Percentiles rank a stretch among this genome's conserved stretches.
These are phyloP conservation scores for Sporothrix protearum DNA, from an alignment of 2,329 filamentous ascomycete species.

Conservation along the genomic window DNA sequence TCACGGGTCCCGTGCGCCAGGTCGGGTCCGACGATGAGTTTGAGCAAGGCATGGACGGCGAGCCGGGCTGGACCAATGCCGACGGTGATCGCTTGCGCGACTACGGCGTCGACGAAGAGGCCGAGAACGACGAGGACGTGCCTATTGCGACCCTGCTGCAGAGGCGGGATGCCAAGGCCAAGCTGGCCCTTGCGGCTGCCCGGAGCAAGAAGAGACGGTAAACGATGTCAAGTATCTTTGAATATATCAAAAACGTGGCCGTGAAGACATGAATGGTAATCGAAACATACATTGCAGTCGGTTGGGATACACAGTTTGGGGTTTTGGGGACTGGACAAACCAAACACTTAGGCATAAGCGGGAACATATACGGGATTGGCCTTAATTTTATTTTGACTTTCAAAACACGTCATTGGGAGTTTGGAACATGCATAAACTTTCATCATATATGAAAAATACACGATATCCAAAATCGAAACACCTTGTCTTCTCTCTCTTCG, in stretches of 20 bases:
- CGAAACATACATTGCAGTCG: background rate
- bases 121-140: constrained; percentile 55
- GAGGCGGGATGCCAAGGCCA: constrained; percentile 43
- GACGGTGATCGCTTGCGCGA: constrained; percentile 72
- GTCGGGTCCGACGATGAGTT: constrained; percentile 29
- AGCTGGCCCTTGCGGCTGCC: background rate
- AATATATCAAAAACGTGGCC: background rate
- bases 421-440: background rate
- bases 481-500: background rate
- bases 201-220: constrained; percentile 14
- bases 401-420: background rate
- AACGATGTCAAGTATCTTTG: background rate
- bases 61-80: constrained; percentile 66
- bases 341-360: background rate
- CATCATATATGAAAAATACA: background rate
- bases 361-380: background rate
- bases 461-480: background rate
- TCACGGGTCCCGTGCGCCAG: background rate
- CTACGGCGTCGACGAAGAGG: constrained; percentile 76
- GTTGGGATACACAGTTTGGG: background rate
- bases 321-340: background rate
- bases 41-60: constrained; percentile 42
- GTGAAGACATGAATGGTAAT: background rate
- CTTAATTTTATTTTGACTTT: background rate
- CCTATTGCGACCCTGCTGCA: constrained; percentile 66